Percentiles rank a stretch among this genome's conserved stretches.
Evolutionary conservation across 495 filamentous ascomycete genomes (phyloP).

Genomic region (Aspergillus biplanus): DNA sequence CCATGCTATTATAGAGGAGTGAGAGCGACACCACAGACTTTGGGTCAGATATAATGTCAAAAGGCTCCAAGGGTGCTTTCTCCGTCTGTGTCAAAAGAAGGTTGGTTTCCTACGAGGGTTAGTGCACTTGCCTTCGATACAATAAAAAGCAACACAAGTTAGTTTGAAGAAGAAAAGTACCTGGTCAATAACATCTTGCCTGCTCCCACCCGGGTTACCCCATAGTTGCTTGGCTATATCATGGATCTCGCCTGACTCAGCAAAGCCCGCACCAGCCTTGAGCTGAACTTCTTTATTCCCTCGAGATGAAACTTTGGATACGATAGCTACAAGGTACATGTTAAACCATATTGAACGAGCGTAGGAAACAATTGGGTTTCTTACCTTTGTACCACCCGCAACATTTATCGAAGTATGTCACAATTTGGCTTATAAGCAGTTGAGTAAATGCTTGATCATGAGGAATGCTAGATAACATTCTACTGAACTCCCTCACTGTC

Average conservation of each 20-base stretch:
- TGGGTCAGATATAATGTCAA: slow-evolving; percentile 86
- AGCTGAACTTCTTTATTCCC: slow-evolving; percentile 50
- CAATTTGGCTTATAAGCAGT: slow-evolving; percentile 86
- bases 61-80: slow-evolving; percentile 64
- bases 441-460: slow-evolving; percentile 95
- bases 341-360: slow-evolving; percentile 5
- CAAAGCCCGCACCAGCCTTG: slow-evolving; percentile 73
- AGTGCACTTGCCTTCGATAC: background rate
- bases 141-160: too few species aligned
- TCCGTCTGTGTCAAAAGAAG: slow-evolving; percentile 68
- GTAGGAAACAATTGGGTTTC: slow-evolving; percentile 1
- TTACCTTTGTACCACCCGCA: slow-evolving; percentile 82
- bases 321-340: slow-evolving; percentile 36
- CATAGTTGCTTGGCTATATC: slow-evolving; percentile 68
- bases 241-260: slow-evolving; percentile 68
- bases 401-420: slow-evolving; percentile 89
- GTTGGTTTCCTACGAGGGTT: slow-evolving; percentile 60
- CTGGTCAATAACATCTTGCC: slow-evolving; percentile 44
- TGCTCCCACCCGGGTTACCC: slow-evolving; percentile 40
- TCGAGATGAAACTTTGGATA: slow-evolving; percentile 46
- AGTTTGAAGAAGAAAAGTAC: slow-evolving; percentile 27
- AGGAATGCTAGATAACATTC: slow-evolving; percentile 91
- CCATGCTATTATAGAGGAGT: slow-evolving; percentile 92
- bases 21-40: slow-evolving; percentile 84
- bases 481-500: slow-evolving; percentile 86